Evolutionary conservation across 78 protist genomes (phyloP).

Genomic region (Diacronema lutheri): DNA sequence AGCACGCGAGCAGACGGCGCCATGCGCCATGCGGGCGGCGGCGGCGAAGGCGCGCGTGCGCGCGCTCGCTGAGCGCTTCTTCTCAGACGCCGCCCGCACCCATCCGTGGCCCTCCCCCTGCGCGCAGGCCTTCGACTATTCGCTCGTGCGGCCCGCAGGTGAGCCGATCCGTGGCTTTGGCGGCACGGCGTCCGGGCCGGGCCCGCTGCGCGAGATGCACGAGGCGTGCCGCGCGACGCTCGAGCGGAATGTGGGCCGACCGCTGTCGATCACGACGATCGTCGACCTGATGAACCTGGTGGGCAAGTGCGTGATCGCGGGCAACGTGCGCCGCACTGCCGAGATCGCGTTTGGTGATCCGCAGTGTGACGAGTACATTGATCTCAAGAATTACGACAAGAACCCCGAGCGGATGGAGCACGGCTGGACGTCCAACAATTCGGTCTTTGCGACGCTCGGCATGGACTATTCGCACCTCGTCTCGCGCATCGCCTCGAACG

Average conservation of each 20-base stretch:
- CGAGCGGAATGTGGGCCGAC: constrained; percentile 32
- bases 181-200: constrained; percentile 79
- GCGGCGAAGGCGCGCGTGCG: no score
- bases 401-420: constrained; percentile 72
- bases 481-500: constrained; percentile 63
- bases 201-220: constrained; percentile 62
- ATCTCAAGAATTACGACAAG: constrained; percentile 73
- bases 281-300: constrained; percentile 87
- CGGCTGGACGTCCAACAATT: constrained; percentile 87
- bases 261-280: constrained; percentile 52
- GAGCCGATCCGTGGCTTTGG: constrained; percentile 80
- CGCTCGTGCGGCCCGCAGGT: constrained; percentile 63
- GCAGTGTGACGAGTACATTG: constrained; percentile 53
- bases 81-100: no score
- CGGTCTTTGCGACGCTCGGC: constrained; percentile 66
- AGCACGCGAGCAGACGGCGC: no score
- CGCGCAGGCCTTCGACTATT: constrained; percentile 60
- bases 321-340: constrained; percentile 70
- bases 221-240: constrained; percentile 3
- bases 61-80: no score
- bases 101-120: no score
- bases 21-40: no score
- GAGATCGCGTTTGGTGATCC: constrained; percentile 87
- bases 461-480: constrained; percentile 71
- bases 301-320: constrained; percentile 82